Conservation (phyloP, 2,329 filamentous ascomycete genomes). For the Fusarium kyushuense region DNA sequence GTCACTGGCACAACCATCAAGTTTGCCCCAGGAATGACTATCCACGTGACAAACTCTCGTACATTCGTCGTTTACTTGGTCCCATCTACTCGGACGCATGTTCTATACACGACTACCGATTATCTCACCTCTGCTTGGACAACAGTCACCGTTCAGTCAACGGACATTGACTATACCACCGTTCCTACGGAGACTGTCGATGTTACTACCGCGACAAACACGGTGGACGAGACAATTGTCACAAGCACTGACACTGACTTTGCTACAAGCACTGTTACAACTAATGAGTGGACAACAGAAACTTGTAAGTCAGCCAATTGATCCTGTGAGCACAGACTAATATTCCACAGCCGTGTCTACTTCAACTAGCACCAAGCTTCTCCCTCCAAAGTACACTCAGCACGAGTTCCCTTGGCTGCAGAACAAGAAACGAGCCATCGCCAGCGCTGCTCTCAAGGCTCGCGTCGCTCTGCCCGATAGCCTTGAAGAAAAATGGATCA, state of each 20-base stretch:
- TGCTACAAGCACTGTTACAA: neutral
- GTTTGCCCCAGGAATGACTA: conserved; percentile 4
- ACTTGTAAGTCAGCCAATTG: neutral
- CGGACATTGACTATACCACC: conserved; percentile 1
- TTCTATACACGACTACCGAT: conserved; percentile 13
- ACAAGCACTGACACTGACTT: conserved; percentile 6
- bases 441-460: too few relatives aligned
- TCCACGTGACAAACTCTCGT: conserved; percentile 6
- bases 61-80: conserved; percentile 17
- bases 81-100: conserved; percentile 9
- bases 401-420: conserved; percentile 17
- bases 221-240: neutral
- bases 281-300: conserved; percentile 6
- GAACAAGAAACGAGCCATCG: conserved; percentile 9
- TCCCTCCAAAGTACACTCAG: neutral
- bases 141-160: conserved; percentile 11
- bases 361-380: neutral
- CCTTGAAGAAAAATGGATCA: conserved; percentile 17
- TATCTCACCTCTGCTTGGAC: conserved; percentile 10
- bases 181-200: conserved; percentile 11
- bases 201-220: conserved; percentile 9
- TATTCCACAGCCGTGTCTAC: neutral
- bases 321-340: neutral
- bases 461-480: neutral
- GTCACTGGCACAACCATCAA: conserved; percentile 11